Evolutionary conservation across 345 rosid genomes (phyloP).

Genomic region (Salix dunnii): DNA sequence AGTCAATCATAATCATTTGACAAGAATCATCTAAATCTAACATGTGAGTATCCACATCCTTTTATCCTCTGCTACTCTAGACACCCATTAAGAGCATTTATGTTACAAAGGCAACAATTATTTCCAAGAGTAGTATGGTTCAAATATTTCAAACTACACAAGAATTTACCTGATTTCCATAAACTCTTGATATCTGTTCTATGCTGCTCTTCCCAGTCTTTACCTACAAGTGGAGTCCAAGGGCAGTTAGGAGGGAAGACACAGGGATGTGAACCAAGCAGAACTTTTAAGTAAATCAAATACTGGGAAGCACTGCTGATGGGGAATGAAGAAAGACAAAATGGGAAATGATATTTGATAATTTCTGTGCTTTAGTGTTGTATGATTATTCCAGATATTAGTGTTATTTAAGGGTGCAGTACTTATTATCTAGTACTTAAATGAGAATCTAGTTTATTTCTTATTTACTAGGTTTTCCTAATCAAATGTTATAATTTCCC

Average conservation of each 20-base stretch:
- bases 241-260: conserved; percentile 8
- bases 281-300: not conserved
- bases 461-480: too few species aligned
- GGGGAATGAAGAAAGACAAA: not conserved
- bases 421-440: not conserved
- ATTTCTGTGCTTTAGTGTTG: not conserved
- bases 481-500: not conserved
- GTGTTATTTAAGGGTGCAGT: not conserved
- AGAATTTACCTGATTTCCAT: conserved; percentile 82
- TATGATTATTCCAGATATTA: not conserved
- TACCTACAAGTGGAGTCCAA: conserved; percentile 41
- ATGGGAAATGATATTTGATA: not conserved
- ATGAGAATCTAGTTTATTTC: too few species aligned
- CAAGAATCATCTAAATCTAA: not conserved
- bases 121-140: too few species aligned
- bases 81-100: not conserved
- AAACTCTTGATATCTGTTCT: conserved; percentile 88
- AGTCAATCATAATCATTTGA: not conserved
- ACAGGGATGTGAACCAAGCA: not conserved
- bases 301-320: not conserved
- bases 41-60: not conserved
- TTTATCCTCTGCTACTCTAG: not conserved
- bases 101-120: not conserved
- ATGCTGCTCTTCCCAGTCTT: conserved; percentile 87
- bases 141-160: not conserved